Evolutionary conservation across 169 alveolate genomes (phyloP), one percentile per base, ranked within the genome.

Genomic region (Plasmodium billcollinsi): DNA sequence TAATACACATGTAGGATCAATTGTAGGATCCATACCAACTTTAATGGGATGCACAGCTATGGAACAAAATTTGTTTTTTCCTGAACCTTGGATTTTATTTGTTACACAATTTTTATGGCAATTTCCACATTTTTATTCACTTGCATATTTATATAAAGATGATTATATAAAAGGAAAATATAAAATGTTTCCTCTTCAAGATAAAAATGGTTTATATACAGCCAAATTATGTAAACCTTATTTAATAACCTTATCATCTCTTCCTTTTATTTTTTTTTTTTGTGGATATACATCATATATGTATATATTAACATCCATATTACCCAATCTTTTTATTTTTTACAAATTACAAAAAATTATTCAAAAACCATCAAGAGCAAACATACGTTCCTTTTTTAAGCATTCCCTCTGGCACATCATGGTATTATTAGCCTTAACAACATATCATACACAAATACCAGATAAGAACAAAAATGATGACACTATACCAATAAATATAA

Each of bases 21-120:
- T 94, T 15, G 97, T 94, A n/a, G 97, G 97, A 54, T 92, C 95
- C 6, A 88, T 94, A 56, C 97, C 97, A 2, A 95, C 96, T 8
- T 80, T 94, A 39, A 94, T 94, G 66, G 97, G 97, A 6, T 93
- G 93, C 39, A 72, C 91, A 21, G 93, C 96, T n/a, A 93, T 94
- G 2, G 95, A 93, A 62, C 94, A 90, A 52, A 88, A 76, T 74
- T 56, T 59, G 39, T 73, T 72, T 58, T 54, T 63, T 20, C 88
- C 86, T 1, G 89, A 75, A 50, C 95, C 97, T 0, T 94, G 97
- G 97, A 83, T 94, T 39, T 58, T 94, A 52, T 94, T 94, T 59
- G 71, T 93, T 15, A 59, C 93, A n/a, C 93, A 93, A 83, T 75
- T 93, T 39, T 90, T 89, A 47, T 94, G 97, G 97, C 97, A 94